Evolutionary conservation across 495 filamentous ascomycete species (phyloP), one percentile per base, ranked within the genome.

Genomic region (Penicillium maclennaniae): DNA sequence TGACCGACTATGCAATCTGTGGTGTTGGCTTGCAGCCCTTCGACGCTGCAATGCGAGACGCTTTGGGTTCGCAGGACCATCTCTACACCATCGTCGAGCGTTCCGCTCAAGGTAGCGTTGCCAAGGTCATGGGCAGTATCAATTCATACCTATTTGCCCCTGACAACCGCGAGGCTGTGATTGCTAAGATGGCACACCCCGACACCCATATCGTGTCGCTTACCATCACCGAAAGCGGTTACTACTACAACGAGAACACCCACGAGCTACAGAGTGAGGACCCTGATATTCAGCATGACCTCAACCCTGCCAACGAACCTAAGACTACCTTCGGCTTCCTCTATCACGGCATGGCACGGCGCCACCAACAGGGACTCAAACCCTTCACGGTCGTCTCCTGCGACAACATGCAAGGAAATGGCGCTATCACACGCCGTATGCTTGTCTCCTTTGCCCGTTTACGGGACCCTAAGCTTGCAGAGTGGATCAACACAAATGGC

Each of bases 391-490:
- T 76, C 41, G 63, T 78, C 67, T 78, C 74, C 12, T 78, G 74
- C 51, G 74, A 78, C 52, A 78, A 78, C 60, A 78, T 78, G 74
- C 71, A 76, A 65, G 74, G 74, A 63, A 78, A 78, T 56, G 74
- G 74, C 25, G 62, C 73, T 52, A 76, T 78, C 65, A 71, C 73
- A 3, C 73, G 74, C 43, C 62, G 73, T 57, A 78, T 78, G 74
- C 73, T 78, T 40, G 60, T 63, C 46, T 75, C 73, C 4, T 78
- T 78, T 51, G 71, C 74, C 0, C 69, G 63, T 27, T 52, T 72
- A 21, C 65, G 66, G 16, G 62, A 75, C 63, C 72, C 74, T 9
- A 58, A 69, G 25, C 40, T 78, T 36, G 73, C 74, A 14, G 47
- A 68, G 39, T 78, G 73, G 73, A 78, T 78, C 51, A 36, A 55